Percentiles rank a stretch among this genome's conserved stretches.
phyloP scores from a whole-genome alignment of 495 filamentous ascomycete genomes.

The Echria macrotheca region DNA sequence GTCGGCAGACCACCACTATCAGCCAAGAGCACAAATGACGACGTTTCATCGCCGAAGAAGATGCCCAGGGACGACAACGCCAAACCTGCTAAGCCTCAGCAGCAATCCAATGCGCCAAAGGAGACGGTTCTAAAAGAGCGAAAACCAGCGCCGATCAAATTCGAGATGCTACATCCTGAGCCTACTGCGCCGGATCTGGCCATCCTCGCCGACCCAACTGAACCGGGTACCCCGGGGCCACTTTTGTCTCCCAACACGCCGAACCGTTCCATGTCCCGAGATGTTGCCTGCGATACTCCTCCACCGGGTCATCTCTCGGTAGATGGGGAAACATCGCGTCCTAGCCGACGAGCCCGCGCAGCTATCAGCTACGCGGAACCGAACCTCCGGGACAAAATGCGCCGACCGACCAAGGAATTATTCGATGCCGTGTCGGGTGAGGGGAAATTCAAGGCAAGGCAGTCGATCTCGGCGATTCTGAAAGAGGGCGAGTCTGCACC shows the following conservation, averaged over 20 bases:
- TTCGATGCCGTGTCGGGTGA: slow-evolving; percentile 63
- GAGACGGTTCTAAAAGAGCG: slow-evolving; percentile 11
- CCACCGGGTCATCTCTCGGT: slow-evolving; percentile 51
- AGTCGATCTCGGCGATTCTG: background rate
- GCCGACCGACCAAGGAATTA: slow-evolving; percentile 68
- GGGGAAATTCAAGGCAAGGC: slow-evolving; percentile 38
- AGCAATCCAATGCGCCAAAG: background rate
- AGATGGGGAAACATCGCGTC: slow-evolving; percentile 47
- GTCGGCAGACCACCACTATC: slow-evolving; percentile 34
- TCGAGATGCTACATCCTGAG: slow-evolving; percentile 22
- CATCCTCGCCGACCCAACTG: slow-evolving; percentile 20
- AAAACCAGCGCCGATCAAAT: slow-evolving; percentile 6
- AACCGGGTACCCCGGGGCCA: slow-evolving; percentile 27
- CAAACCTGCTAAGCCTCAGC: background rate
- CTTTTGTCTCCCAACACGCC: slow-evolving; percentile 34
- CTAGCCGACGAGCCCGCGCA: slow-evolving; percentile 58
- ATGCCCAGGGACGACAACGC: slow-evolving; percentile 16
- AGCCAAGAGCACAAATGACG: slow-evolving; percentile 44
- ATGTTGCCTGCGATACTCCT: slow-evolving; percentile 46
- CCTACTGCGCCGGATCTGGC: slow-evolving; percentile 12
- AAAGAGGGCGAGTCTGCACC: slow-evolving; percentile 6
- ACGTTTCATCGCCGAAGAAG: slow-evolving; percentile 37
- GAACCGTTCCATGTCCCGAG: slow-evolving; percentile 15
- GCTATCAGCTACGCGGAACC: slow-evolving; percentile 82
- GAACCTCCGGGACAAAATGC: slow-evolving; percentile 81